Percentiles rank a stretch among this genome's conserved stretches.
These are phyloP conservation scores for Yarrowia hollandica DNA, from an alignment of 805 yeast genomes.

Conservation along the genomic window DNA sequence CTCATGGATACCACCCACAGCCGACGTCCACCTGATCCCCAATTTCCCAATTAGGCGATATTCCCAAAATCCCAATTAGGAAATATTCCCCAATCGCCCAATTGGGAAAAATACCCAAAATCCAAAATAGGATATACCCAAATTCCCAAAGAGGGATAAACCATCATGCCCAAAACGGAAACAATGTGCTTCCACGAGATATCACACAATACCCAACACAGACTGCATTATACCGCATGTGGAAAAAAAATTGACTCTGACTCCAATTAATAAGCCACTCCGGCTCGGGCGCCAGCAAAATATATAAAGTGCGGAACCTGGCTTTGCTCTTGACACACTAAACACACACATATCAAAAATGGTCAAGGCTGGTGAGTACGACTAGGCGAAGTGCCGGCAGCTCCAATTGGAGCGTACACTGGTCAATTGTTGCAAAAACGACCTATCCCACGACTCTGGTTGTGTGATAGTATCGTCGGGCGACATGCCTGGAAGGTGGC, in stretches of 20 bases:
- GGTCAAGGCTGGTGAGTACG: constrained; percentile 65
- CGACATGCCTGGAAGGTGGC: constrained; percentile 3
- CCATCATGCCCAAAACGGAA: neutral
- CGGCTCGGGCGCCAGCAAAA: constrained; percentile 15
- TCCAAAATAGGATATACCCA: constrained; percentile 1
- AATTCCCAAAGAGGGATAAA: neutral
- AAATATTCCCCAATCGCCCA: too few species aligned
- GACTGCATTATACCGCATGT: neutral
- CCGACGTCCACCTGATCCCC: too few species aligned
- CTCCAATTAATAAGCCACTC: constrained; percentile 19
- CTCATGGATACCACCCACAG: neutral
- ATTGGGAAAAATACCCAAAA: too few species aligned
- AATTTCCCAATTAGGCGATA: too few species aligned
- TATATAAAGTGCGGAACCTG: constrained; percentile 29
- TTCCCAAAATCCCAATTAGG: too few species aligned
- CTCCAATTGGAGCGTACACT: too few species aligned
- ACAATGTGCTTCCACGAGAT: constrained; percentile 14
- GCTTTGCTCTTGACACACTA: constrained; percentile 11
- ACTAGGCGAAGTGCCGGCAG: neutral
- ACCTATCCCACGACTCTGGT: too few species aligned
- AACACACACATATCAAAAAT: constrained; percentile 43
- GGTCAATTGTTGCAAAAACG: too few species aligned
- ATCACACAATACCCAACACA: constrained; percentile 8
- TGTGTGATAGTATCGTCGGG: too few species aligned
- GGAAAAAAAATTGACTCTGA: constrained; percentile 18